A percentile compares a stretch with the other conserved stretches of the same genome.
phyloP scores from a whole-genome alignment of 1,284 basidiomycete genomes.

The Xerocomus amazonicus region DNA sequence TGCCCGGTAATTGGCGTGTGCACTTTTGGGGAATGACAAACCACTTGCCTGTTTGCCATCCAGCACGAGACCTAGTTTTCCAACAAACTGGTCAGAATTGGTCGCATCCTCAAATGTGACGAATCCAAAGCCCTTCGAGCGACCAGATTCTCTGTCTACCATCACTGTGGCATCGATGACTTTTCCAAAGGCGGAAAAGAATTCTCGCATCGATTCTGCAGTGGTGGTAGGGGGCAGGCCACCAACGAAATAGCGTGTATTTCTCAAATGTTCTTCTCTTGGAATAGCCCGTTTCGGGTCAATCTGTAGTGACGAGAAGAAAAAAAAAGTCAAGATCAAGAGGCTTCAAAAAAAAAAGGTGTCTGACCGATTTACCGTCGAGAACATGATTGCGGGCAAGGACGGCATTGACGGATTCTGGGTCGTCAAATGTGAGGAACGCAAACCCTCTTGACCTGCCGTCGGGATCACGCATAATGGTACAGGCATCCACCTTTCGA shows the following conservation, averaged over 20 bases:
- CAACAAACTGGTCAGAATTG: constrained; percentile 70
- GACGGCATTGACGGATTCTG: constrained; percentile 77
- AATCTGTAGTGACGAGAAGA: constrained; percentile 55
- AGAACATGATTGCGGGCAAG: constrained; percentile 82
- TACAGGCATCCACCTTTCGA: constrained; percentile 78
- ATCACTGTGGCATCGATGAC: constrained; percentile 92
- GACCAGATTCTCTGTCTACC: constrained; percentile 86
- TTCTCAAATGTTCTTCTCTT: constrained; percentile 77
- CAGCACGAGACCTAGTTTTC: constrained; percentile 63
- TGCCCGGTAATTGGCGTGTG: neutral
- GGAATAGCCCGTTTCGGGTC: constrained; percentile 95
- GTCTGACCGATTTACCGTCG: constrained; percentile 81
- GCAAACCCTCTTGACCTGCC: constrained; percentile 93
- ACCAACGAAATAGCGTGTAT: constrained; percentile 87
- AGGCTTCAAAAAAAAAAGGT: constrained; percentile 12
- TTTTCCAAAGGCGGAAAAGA: constrained; percentile 75
- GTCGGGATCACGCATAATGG: constrained; percentile 91
- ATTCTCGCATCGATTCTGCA: constrained; percentile 76
- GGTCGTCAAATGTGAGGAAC: constrained; percentile 89
- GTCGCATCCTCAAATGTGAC: constrained; percentile 83
- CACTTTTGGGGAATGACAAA: neutral
- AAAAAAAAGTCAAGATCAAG: constrained; percentile 5
- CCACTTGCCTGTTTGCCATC: constrained; percentile 72
- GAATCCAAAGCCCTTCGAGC: constrained; percentile 94
- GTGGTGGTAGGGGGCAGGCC: constrained; percentile 78